phyloP scores from a whole-genome alignment of 768 basidiomycete species.

The Leccinum variicolor region DNA sequence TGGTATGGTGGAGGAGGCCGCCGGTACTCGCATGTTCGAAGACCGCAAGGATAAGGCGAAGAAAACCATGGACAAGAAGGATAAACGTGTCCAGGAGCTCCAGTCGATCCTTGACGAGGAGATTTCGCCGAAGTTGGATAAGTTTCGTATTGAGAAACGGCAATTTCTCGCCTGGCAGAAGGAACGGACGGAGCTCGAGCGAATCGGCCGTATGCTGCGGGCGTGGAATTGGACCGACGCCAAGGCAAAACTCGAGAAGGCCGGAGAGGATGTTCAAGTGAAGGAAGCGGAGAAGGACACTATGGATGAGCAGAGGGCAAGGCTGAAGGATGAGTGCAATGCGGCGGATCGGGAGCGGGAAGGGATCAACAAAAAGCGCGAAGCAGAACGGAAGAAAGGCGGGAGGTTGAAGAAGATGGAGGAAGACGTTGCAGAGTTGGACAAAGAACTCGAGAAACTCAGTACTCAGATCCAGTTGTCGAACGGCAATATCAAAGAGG shows the following conservation, averaged over 20 bases:
- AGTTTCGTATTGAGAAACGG: conserved; percentile 84
- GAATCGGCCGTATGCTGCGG: conserved; percentile 72
- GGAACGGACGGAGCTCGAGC: conserved; percentile 81
- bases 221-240: conserved; percentile 87
- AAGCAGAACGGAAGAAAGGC: conserved; percentile 88
- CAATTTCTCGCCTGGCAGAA: conserved; percentile 90
- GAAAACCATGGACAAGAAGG: conserved; percentile 96
- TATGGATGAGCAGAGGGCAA: conserved; percentile 46
- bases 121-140: conserved; percentile 92
- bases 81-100: conserved; percentile 92
- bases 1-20: conserved; percentile 98
- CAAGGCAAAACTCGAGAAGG: conserved; percentile 47
- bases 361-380: conserved; percentile 69
- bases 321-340: conserved; percentile 49
- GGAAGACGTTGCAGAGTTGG: conserved; percentile 72
- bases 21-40: conserved; percentile 98
- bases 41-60: conserved; percentile 96
- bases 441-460: conserved; percentile 77
- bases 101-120: conserved; percentile 78
- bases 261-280: conserved; percentile 51
- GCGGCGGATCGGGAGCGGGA: conserved; percentile 65
- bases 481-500: conserved; percentile 70
- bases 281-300: conserved; percentile 48
- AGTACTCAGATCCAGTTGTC: conserved; percentile 85
- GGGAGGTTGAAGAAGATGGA: conserved; percentile 88